Base-by-base conservation (phyloP, 2,329 filamentous ascomycete genomes). In the Nannizziopsis arthrosporioides region DNA sequence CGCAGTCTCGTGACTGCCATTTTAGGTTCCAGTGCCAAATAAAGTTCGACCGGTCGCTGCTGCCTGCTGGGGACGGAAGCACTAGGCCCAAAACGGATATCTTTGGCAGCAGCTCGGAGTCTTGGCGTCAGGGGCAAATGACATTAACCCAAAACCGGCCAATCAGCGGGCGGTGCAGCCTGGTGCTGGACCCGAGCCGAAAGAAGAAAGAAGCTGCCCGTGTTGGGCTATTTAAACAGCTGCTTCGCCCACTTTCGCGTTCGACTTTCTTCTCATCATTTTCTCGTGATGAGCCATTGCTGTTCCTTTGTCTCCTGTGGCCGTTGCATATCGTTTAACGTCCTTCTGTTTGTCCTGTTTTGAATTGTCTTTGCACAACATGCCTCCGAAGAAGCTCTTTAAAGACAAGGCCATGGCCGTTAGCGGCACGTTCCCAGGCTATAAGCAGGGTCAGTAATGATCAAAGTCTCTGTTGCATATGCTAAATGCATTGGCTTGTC, bases 361-460 rank as follows among this genome's bases (percentile, higher is more conserved):
- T 27, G n/a, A n/a, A n/a, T 27, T 27, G 7, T 27, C 22, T 7
- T 27, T 27, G 22, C 8, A 42, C 12, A 49, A 36, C 36, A 65
- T 63, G 61, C 46, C 61, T 5, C 50, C 53, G 1, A 27, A 27
- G 7, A 7, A 3, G 22, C 22, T 44, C 11, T 63, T 67, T 39
- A 62, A 63, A 41, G 53, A 58, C 0, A 44, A 58, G 6, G 53
- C 66, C 5, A 67, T 85, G 39, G 75, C 73, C 17, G 60, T 83
- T 19, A 80, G 76, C 49, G 82, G 82, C 51, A 74, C 73, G 4
- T 80, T 85, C 54, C 64, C 73, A 1, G 67, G 69, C 5, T 62
- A 69, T 19, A 75, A 71, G 2, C 79, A 84, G 54, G 59, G 67
- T 68, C 55, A 53, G 57, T 47, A 44, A 34, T 10, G 12, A 39